A percentile compares a stretch with the other conserved stretches of the same genome.
These are phyloP conservation scores for Phytopythium helicoides DNA, from an alignment of 352 stramenopile genomes.

Conservation along the genomic window DNA sequence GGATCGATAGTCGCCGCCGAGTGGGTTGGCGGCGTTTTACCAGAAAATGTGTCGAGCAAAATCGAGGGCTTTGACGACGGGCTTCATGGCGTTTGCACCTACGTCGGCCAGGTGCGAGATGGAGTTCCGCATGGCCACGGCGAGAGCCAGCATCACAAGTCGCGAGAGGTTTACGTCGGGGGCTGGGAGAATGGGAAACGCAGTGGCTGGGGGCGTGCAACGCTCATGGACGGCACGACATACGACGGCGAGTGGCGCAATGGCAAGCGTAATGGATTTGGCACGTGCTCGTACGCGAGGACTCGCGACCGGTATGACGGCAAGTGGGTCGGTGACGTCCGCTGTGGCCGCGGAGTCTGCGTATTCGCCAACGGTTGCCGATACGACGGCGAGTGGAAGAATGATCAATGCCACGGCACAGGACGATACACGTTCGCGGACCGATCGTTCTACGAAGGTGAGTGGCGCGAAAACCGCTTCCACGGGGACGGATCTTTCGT, in stretches of 20 bases:
- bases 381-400: constrained; percentile 84
- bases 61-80: constrained; percentile 56
- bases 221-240: constrained; percentile 69
- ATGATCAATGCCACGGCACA: constrained; percentile 76
- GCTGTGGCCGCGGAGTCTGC: constrained; percentile 57
- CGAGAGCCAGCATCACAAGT: constrained; percentile 30
- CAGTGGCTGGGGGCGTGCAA: constrained; percentile 47
- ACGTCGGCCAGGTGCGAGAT: constrained; percentile 34
- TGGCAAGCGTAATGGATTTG: constrained; percentile 83
- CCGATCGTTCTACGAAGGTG: constrained; percentile 77
- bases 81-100: constrained; percentile 40
- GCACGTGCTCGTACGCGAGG: constrained; percentile 49
- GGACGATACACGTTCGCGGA: constrained; percentile 75
- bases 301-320: constrained; percentile 71
- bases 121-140: constrained; percentile 58
- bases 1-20: constrained; percentile 35
- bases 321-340: constrained; percentile 82
- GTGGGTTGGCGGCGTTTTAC: constrained; percentile 29
- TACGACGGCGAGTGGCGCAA: constrained; percentile 86
- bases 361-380: constrained; percentile 57
- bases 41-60: constrained; percentile 9
- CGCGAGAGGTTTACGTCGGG: constrained; percentile 51
- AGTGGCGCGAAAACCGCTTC: constrained; percentile 78
- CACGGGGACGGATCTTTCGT: constrained; percentile 68
- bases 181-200: constrained; percentile 45